A percentile compares a stretch with the other conserved stretches of the same genome.
These are phyloP conservation scores for Cladosporium halotolerans DNA, from an alignment of 2,329 filamentous ascomycete genomes.

Conservation along the genomic window DNA sequence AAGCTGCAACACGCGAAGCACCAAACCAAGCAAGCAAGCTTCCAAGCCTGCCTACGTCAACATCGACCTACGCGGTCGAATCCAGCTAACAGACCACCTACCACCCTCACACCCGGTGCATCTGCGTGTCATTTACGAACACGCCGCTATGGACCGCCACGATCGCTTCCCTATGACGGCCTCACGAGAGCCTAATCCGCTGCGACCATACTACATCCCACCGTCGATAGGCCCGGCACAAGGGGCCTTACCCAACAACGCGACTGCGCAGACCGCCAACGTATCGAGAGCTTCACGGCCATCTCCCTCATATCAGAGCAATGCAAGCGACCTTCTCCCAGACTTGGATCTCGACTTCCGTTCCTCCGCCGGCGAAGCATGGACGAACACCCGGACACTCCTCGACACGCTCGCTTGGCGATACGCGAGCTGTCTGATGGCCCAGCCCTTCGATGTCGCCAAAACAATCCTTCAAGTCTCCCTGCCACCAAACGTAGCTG, in stretches of 20 bases:
- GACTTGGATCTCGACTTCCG: constrained; percentile 74
- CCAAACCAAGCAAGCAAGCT: not conserved
- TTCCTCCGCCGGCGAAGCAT: constrained; percentile 28
- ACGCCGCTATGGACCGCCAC: constrained; percentile 14
- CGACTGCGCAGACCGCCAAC: constrained; percentile 32
- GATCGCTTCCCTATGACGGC: constrained; percentile 35
- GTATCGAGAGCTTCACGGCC: constrained; percentile 39
- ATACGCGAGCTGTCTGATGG: constrained; percentile 80
- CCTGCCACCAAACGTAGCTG: constrained; percentile 27
- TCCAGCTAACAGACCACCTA: no score
- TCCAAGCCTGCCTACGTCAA: not conserved
- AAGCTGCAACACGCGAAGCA: not conserved
- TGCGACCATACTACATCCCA: constrained; percentile 66
- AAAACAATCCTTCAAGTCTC: constrained; percentile 85
- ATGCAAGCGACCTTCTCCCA: constrained; percentile 77
- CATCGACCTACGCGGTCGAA: not conserved
- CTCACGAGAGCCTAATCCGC: constrained; percentile 52
- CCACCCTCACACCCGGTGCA: no score
- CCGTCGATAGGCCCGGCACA: constrained; percentile 47
- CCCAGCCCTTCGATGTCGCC: constrained; percentile 94
- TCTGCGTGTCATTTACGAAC: not conserved
- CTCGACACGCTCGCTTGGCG: constrained; percentile 85
- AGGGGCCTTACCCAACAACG: constrained; percentile 48
- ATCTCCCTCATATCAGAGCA: constrained; percentile 44
- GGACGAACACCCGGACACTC: constrained; percentile 56